Evolutionary conservation across 495 filamentous ascomycete genomes (phyloP), one percentile per base, ranked within the genome.

Genomic region (Copromyces sp.): DNA sequence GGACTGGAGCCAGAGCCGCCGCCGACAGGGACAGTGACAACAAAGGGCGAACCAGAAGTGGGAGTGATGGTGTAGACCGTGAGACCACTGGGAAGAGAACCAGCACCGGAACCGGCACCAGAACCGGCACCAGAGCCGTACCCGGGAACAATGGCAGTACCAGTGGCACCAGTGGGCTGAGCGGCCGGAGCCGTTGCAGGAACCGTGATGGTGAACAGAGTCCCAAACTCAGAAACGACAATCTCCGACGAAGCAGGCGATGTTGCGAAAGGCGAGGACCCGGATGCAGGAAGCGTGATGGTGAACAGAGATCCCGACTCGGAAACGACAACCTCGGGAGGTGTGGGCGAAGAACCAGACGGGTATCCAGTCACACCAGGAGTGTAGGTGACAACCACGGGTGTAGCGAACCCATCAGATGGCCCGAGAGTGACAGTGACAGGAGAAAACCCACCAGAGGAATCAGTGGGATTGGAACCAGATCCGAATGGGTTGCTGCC

Each of bases 21-120:
- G 32, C 32, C 42, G 16, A 38, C 70, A n/a, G 73, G 59, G 17
- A 75, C 53, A 2, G 74, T 75, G 61, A 73, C 71, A 35, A 71
- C 71, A 59, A 69, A 40, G 6, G 74, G 74, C 20, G 74, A 71
- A 4, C 75, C 75, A 14, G 73, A 72, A 20, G 8, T 12, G 3
- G 74, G 74, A 3, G 72, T 75, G n/a, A 75, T 68, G 4, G 74
- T 75, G 12, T 68, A 16, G 32, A 75, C 70, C 37, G 74, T 71
- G 14, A 39, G 24, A 12, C 70, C 24, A 39, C 32, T 35, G 45
- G 70, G 35, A 39, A 40, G 32, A 6, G 53, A 39, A 38, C 32
- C 16, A 14, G 38, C 29, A 11, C 37, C 37, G 17, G 70, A 70
- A 11, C 47, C 37, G 9, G 39, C 17, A 61, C 29, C 53, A 61